These are phyloP conservation scores for Eucalyptus polybractea DNA, from an alignment of 345 rosid genomes.

Conservation along the genomic window DNA sequence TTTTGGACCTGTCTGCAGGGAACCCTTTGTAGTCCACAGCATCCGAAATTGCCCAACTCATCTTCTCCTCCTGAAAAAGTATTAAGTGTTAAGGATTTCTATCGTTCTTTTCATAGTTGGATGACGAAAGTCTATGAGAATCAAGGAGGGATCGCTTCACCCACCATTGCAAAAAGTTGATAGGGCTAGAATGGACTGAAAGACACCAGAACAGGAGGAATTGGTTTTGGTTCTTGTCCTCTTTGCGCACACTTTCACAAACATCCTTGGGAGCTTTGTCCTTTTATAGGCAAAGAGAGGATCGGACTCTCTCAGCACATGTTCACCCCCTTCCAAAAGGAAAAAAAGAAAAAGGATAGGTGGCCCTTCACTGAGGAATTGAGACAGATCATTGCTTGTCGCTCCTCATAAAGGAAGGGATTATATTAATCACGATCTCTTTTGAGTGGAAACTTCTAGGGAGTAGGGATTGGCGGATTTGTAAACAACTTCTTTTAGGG, in stretches of 20 bases:
- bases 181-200: background rate
- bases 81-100: background rate
- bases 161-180: background rate
- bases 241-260: background rate
- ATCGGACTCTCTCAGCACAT: background rate
- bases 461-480: background rate
- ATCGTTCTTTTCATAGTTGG: background rate
- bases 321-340: background rate
- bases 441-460: conserved; percentile 6
- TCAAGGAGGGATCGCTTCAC: background rate
- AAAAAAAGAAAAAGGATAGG: background rate
- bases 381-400: conserved; percentile 9
- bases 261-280: background rate
- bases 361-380: conserved; percentile 17
- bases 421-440: conserved; percentile 10
- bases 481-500: background rate
- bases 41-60: conserved; percentile 38
- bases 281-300: conserved; percentile 24
- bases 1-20: conserved; percentile 49
- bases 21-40: conserved; percentile 39
- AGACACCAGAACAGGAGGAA: background rate
- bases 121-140: background rate
- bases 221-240: background rate
- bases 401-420: conserved; percentile 7
- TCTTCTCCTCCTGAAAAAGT: conserved; percentile 29